These are phyloP conservation scores for Colletotrichum navitas DNA, from an alignment of 2,329 filamentous ascomycete genomes.

Conservation along the genomic window DNA sequence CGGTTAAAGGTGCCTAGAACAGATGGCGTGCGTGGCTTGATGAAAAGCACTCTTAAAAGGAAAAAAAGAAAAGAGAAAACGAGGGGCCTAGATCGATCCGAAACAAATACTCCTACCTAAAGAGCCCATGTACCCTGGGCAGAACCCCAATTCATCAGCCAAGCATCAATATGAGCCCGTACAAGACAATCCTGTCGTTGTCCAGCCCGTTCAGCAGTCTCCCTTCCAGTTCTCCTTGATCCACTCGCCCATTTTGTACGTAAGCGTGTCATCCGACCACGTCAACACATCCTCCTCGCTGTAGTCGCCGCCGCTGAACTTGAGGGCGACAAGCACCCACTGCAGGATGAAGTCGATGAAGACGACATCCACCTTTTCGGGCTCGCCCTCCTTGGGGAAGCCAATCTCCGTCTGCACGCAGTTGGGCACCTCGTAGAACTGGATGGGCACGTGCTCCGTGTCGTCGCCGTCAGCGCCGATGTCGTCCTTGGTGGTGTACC, in stretches of 20 bases:
- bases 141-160: not conserved
- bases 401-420: constrained; percentile 78
- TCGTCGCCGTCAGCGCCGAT: constrained; percentile 89
- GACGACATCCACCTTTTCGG: constrained; percentile 85
- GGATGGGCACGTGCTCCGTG: constrained; percentile 81
- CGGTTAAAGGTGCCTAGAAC: constrained; percentile 7
- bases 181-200: not conserved
- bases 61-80: no score
- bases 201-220: constrained; percentile 53
- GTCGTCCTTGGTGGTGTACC: constrained; percentile 93
- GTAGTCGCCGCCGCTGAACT: constrained; percentile 68
- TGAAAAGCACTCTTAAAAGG: not conserved
- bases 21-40: not conserved
- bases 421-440: constrained; percentile 85
- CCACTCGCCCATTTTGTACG: constrained; percentile 68
- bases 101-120: constrained; percentile 16
- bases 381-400: constrained; percentile 69
- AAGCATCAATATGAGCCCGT: not conserved
- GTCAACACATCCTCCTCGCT: constrained; percentile 59
- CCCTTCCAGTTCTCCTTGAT: constrained; percentile 69
- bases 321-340: constrained; percentile 82
- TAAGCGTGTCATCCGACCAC: constrained; percentile 68
- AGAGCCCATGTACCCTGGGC: constrained; percentile 10
- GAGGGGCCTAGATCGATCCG: not conserved
- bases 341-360: constrained; percentile 93